These are phyloP conservation scores for Gremmenia infestans DNA, from an alignment of 2,329 filamentous ascomycete genomes.

Conservation along the genomic window DNA sequence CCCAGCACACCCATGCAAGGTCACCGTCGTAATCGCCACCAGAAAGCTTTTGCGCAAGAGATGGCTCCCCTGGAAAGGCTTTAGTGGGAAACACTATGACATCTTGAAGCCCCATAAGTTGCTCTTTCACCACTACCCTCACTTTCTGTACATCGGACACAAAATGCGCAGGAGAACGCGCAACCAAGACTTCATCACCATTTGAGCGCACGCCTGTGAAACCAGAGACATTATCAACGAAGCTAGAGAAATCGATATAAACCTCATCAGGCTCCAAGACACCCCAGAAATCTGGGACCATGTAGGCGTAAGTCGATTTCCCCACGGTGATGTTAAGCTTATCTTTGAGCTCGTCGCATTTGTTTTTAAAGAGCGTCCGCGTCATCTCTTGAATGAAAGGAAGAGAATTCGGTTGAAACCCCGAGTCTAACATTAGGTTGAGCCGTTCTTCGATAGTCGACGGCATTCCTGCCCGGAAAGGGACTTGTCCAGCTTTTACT, in stretches of 20 bases:
- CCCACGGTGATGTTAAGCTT: slow-evolving; percentile 58
- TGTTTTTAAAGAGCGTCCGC: slow-evolving; percentile 12
- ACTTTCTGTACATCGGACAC: slow-evolving; percentile 70
- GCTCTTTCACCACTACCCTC: slow-evolving; percentile 49
- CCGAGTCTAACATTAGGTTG: slow-evolving; percentile 51
- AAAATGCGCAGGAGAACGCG: slow-evolving; percentile 64
- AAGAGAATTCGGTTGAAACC: slow-evolving; percentile 50
- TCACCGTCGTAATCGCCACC: slow-evolving; percentile 83
- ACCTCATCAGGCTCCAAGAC: slow-evolving; percentile 61
- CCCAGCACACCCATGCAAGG: slow-evolving; percentile 73
- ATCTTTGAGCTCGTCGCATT: slow-evolving; percentile 36
- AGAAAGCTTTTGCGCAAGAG: slow-evolving; percentile 66
- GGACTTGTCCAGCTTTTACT: slow-evolving; percentile 23
- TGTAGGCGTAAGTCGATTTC: slow-evolving; percentile 57
- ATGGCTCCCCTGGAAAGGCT: slow-evolving; percentile 41
- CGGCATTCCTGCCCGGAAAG: slow-evolving; percentile 22
- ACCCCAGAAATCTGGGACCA: slow-evolving; percentile 62
- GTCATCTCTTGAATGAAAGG: slow-evolving; percentile 45
- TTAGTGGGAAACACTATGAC: slow-evolving; percentile 71
- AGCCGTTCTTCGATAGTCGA: slow-evolving; percentile 42
- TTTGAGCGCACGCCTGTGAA: slow-evolving; percentile 51
- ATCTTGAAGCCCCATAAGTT: slow-evolving; percentile 66
- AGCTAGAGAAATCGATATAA: slow-evolving; percentile 62
- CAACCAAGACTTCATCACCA: slow-evolving; percentile 58
- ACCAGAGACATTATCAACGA: slow-evolving; percentile 47